A percentile compares a stretch with the other conserved stretches of the same genome.
These are phyloP conservation scores for Ilyonectria mors-panacis DNA, from an alignment of 2,329 filamentous ascomycete species.

Conservation along the genomic window DNA sequence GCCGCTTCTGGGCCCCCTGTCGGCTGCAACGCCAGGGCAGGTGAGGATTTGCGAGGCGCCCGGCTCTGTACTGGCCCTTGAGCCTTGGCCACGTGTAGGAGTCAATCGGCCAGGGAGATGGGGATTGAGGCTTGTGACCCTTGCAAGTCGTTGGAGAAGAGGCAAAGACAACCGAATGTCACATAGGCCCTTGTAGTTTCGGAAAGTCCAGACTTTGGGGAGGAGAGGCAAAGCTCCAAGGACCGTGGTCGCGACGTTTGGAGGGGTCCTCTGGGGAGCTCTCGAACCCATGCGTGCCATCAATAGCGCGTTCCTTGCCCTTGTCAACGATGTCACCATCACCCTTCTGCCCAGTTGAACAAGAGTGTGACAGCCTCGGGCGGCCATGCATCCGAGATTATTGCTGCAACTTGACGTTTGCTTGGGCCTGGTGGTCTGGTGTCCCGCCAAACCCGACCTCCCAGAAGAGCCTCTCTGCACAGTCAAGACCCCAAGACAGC, in stretches of 20 bases:
- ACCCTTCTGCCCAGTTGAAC: conserved; percentile 23
- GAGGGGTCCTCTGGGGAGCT: background rate
- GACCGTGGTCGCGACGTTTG: conserved; percentile 3
- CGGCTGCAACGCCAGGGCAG: conserved; percentile 30
- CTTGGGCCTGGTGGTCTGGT: conserved; percentile 34
- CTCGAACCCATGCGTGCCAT: conserved; percentile 22
- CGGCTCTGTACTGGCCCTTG: conserved; percentile 31
- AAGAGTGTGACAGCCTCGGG: conserved; percentile 45
- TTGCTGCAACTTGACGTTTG: conserved; percentile 46
- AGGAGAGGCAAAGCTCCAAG: conserved; percentile 11
- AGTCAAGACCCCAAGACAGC: conserved; percentile 22
- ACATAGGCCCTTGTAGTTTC: background rate
- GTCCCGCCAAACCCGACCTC: conserved; percentile 32
- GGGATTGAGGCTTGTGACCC: background rate
- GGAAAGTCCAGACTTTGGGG: conserved; percentile 7
- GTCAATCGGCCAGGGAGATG: conserved; percentile 22
- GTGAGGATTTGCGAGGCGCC: conserved; percentile 33
- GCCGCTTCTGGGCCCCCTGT: conserved; percentile 44
- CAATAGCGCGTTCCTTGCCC: conserved; percentile 25
- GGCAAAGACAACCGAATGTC: background rate
- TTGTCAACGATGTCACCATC: conserved; percentile 21
- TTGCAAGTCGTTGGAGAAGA: conserved; percentile 1
- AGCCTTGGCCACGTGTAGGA: conserved; percentile 45
- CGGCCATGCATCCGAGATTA: conserved; percentile 47
- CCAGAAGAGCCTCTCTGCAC: conserved; percentile 21